A percentile compares a stretch with the other conserved stretches of the same genome.
Conservation (phyloP, 1,284 basidiomycete genomes). For the Naganishia albida region DNA sequence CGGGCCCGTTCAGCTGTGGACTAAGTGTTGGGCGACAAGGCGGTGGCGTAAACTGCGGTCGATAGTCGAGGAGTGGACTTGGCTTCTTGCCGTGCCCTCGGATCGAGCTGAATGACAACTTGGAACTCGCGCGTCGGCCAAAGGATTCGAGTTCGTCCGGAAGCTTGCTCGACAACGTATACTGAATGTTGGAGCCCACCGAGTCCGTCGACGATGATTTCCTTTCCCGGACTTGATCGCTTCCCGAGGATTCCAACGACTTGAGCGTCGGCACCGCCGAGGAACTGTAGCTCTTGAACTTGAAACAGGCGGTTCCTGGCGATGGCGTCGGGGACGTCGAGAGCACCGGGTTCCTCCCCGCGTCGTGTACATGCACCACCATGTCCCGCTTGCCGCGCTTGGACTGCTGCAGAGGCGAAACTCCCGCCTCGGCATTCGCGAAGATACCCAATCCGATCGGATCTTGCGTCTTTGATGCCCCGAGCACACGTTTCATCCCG, state of each 20-base stretch:
- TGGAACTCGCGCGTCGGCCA: conserved; percentile 12
- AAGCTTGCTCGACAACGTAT: conserved; percentile 5
- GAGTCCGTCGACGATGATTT: conserved; percentile 20
- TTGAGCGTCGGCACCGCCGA: conserved; percentile 15
- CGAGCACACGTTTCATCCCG: conserved; percentile 10
- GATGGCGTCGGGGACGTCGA: conserved; percentile 9
- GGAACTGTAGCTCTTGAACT: conserved; percentile 23
- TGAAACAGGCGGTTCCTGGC: not conserved
- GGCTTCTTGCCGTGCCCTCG: not conserved
- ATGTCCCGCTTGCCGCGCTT: conserved; percentile 24
- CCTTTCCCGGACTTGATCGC: conserved; percentile 2
- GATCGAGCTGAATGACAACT: conserved; percentile 23
- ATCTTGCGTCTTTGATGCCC: not conserved
- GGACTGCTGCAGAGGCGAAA: conserved; percentile 4
- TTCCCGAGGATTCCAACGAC: not conserved
- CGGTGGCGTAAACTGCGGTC: conserved; percentile 22
- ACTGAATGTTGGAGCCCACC: not conserved
- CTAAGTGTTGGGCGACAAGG: conserved; percentile 17
- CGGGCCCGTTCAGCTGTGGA: conserved; percentile 19
- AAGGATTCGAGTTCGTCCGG: not conserved
- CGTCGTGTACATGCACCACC: conserved; percentile 12
- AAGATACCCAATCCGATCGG: conserved; percentile 19
- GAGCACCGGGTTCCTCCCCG: not conserved
- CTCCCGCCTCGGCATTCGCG: not conserved
- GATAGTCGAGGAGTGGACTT: conserved; percentile 20